Evolutionary conservation across 2,329 filamentous ascomycete genomes (phyloP), one percentile per base, ranked within the genome.

Genomic region (Sarocladiaceae sp.): DNA sequence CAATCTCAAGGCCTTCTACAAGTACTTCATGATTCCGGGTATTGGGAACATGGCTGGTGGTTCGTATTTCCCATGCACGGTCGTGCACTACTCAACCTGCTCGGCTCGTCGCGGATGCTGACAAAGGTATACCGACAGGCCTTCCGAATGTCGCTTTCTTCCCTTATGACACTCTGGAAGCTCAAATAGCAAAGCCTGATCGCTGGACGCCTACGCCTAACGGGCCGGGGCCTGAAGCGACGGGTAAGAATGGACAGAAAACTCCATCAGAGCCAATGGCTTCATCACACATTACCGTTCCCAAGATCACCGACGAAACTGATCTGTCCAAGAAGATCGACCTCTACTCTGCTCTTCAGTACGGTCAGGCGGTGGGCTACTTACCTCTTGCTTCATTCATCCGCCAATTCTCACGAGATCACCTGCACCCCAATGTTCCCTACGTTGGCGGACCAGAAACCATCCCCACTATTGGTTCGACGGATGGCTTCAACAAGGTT

Each of bases 91-190:
- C 17, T 40, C 37, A 23, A 4, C 26, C 4, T 33, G 11, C 31
- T 48, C 44, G 44, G 44, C 3, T 48, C 44, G 26, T 48, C 28
- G 44, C 26, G 4, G 6, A 17, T 28, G 11, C 13, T 50, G 35
- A 33, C 28, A 50, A 37, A 39, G 18, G 12, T 18, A 25, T 22
- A 10, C 28, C 18, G 26, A 2, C 57, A 92, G 89, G 90, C 55
- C 80, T 96, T 20, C 92, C 92, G 15, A 86, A 94, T 67, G 76
- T 86, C 35, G 79, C 80, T 53, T 90, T 90, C 71, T 97, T 97
- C 64, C 92, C 92, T 8, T 96, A 88, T 69, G 91, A 97, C 62
- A 94, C 90, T 1, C 82, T 97, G 56, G 90, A 96, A 69, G 89
- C 91, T 36, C 84, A 87, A 58, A 82, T 87, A 55, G 89, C 90